Evolutionary conservation across 2,329 filamentous ascomycete species (phyloP), one percentile per base, ranked within the genome.

Genomic region (Aspergillus pseudonomiae): DNA sequence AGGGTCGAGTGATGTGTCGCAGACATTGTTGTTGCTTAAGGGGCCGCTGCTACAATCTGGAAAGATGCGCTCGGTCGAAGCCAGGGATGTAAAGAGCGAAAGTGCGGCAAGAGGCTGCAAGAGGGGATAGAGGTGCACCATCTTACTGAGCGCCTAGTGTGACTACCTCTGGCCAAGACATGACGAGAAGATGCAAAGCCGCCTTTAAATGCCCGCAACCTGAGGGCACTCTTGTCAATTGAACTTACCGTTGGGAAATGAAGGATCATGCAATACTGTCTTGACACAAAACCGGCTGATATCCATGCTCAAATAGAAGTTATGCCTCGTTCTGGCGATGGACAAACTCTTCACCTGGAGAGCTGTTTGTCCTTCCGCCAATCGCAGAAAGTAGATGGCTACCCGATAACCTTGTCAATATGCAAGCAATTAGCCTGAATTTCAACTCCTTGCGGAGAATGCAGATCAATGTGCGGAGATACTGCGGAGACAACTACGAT

Each of bases 11-110:
- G 78, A 77, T 7, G 75, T 73, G 61, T 86, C 75, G 66, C 85
- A 87, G 30, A 86, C 80, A 3, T 74, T 77, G 57, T 83, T 82
- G 54, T 80, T 79, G 39, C 75, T 79, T 62, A 85, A 70, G 2
- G 82, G 83, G 0, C 82, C 82, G 72, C 79, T 81, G 12, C 67
- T 70, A 67, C 83, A 85, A 65, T 85, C 83, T 12, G 83, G 83
- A 64, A 83, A 83, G 7, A 28, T 21, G 34, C 46, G n/a, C 9
- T 30, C 36, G 9, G 21, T 26, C 21, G 24, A 48, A 28, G 24
- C 45, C 14, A 48, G 12, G 11, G 45, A 48, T 28, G 24, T 28
- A 26, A 48, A 14, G 46, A 52, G n/a, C 11, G 14, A 30, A 4
- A 30, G 30, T 19, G n/a, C 26, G n/a, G 26, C 12, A 2, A 24